Conservation (phyloP, 331 rosid species). For the Spiraea crenata region DNA sequence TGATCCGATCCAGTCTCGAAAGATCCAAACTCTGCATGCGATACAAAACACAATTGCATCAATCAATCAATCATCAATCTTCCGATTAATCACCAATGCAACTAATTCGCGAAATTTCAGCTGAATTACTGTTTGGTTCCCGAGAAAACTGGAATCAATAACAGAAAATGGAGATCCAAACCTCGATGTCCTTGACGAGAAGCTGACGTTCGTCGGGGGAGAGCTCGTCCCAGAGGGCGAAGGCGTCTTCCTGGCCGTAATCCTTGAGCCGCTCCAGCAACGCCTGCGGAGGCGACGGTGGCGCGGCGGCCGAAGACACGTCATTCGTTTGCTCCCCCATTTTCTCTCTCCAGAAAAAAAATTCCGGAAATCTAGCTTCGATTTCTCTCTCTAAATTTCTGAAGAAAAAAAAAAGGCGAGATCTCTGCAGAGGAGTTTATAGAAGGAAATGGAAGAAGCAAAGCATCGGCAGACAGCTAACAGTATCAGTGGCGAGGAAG, state of each 20-base stretch:
- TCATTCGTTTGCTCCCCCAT: constrained; percentile 50
- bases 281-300: constrained; percentile 49
- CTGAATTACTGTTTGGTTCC: neutral
- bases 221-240: constrained; percentile 92
- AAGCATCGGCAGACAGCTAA: constrained; percentile 17
- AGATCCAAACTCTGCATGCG: constrained; percentile 70
- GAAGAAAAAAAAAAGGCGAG: neutral
- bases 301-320: constrained; percentile 4
- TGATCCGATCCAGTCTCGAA: constrained; percentile 84
- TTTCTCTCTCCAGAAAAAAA: neutral
- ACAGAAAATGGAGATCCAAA: constrained; percentile 25
- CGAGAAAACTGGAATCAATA: constrained; percentile 10
- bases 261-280: constrained; percentile 91
- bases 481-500: constrained; percentile 16
- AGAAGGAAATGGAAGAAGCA: neutral
- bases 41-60: neutral
- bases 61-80: neutral
- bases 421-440: constrained; percentile 3
- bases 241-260: constrained; percentile 92
- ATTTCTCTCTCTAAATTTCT: neutral
- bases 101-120: neutral
- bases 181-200: constrained; percentile 86
- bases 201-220: constrained; percentile 67
- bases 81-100: neutral
- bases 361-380: neutral